Evolutionary conservation across 2,329 filamentous ascomycete species (phyloP).

Genomic region (Arachnopeziza araneosa): DNA sequence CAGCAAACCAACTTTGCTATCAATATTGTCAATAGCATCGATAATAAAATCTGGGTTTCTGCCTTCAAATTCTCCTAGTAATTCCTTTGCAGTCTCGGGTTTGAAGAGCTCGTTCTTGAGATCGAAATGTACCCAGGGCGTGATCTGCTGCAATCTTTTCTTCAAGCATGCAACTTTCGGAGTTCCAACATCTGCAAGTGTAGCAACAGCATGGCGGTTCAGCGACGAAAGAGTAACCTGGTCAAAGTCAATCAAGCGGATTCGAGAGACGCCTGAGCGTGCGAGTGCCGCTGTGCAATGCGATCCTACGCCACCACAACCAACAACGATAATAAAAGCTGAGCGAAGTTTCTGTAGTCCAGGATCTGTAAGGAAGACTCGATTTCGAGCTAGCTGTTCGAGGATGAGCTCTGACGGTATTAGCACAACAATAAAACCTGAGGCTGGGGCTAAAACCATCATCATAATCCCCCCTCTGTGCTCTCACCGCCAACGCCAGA

Average conservation of each 20-base stretch:
- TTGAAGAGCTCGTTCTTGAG: conserved; percentile 79
- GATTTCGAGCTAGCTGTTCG: conserved; percentile 89
- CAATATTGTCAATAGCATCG: conserved; percentile 97
- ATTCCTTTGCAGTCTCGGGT: conserved; percentile 53
- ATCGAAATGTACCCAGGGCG: conserved; percentile 90
- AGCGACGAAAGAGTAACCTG: conserved; percentile 92
- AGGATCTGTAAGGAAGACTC: conserved; percentile 79
- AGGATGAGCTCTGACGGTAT: conserved; percentile 68
- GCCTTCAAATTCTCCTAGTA: conserved; percentile 65
- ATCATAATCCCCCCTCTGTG: conserved; percentile 59
- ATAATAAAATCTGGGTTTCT: conserved; percentile 80
- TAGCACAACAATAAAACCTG: neutral
- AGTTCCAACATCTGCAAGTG: conserved; percentile 85
- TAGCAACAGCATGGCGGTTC: conserved; percentile 94
- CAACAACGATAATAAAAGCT: conserved; percentile 83
- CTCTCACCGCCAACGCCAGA: conserved; percentile 51
- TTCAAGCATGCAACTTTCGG: conserved; percentile 85
- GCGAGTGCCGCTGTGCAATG: conserved; percentile 83
- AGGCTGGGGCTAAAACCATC: conserved; percentile 34
- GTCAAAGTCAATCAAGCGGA: conserved; percentile 93
- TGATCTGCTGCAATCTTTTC: conserved; percentile 74
- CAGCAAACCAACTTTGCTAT: conserved; percentile 87
- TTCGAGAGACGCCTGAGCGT: conserved; percentile 79
- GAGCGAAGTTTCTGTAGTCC: conserved; percentile 74
- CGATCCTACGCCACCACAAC: conserved; percentile 90